phyloP scores from a whole-genome alignment of 1,284 basidiomycete species.

The Leccinum griseonigrum region DNA sequence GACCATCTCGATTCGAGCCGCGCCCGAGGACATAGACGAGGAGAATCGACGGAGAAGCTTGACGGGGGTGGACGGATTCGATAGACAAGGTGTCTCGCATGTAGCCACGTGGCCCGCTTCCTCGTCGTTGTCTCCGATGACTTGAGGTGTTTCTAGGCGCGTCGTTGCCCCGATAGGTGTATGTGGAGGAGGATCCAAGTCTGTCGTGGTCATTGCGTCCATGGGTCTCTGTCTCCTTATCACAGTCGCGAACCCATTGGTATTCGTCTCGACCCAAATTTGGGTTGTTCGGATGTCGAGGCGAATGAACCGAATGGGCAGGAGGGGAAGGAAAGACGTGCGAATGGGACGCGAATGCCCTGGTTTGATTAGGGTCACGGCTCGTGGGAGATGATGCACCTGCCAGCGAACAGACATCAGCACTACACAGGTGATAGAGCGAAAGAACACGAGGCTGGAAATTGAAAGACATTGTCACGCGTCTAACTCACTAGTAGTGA shows the following conservation, averaged over 20 bases:
- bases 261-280: conserved; percentile 8
- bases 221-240: conserved; percentile 25
- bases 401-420: conserved; percentile 14
- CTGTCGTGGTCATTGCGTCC: conserved; percentile 28
- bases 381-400: conserved; percentile 17
- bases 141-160: conserved; percentile 5
- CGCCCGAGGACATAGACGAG: neutral
- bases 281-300: conserved; percentile 1
- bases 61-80: conserved; percentile 16
- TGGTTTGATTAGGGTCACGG: conserved; percentile 12
- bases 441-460: neutral
- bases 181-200: conserved; percentile 29
- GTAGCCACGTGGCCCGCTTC: conserved; percentile 2
- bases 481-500: conserved; percentile 21
- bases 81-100: conserved; percentile 3
- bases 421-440: conserved; percentile 2
- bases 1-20: conserved; percentile 2
- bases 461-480: conserved; percentile 1
- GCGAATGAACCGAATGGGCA: neutral
- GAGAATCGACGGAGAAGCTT: conserved; percentile 15
- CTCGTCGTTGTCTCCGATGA: conserved; percentile 17
- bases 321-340: conserved; percentile 7
- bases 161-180: conserved; percentile 25
- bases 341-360: conserved; percentile 4
- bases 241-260: conserved; percentile 10